phyloP scores from a whole-genome alignment of 495 filamentous ascomycete genomes.

The Annulohypoxylon maeteangense region DNA sequence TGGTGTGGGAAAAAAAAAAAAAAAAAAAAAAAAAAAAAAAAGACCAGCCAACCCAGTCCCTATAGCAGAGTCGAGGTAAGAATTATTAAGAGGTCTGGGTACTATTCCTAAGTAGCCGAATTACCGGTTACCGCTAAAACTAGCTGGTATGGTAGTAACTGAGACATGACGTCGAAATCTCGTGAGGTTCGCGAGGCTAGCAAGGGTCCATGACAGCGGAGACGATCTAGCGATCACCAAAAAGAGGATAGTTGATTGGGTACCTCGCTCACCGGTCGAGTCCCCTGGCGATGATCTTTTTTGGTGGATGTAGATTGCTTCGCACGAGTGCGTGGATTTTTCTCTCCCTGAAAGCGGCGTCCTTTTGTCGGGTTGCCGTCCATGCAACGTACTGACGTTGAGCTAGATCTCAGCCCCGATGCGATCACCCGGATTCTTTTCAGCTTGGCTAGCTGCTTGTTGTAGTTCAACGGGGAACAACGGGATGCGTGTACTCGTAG shows the following conservation, averaged over 20 bases:
- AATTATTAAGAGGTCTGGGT: neutral
- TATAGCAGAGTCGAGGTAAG: neutral
- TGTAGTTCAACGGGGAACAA: conserved; percentile 4
- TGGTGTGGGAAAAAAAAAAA: neutral
- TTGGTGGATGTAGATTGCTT: neutral
- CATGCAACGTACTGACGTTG: neutral
- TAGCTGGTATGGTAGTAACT: neutral
- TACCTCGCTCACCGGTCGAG: neutral
- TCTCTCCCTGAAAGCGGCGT: neutral
- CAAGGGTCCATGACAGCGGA: neutral
- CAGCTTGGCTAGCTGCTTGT: conserved; percentile 9
- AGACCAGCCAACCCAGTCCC: neutral
- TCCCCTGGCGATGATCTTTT: conserved; percentile 1
- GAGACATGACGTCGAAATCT: conserved; percentile 13
- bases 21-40: too few species aligned
- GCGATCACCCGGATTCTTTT: conserved; percentile 26
- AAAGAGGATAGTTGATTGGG: neutral
- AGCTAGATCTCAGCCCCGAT: conserved; percentile 20
- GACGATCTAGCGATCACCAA: neutral
- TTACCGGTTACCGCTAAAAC: conserved; percentile 1
- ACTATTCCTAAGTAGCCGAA: neutral
- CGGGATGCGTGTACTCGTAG: conserved; percentile 2
- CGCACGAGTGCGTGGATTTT: neutral
- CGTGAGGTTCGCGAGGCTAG: conserved; percentile 3
- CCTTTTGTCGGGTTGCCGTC: neutral